Percentiles rank a stretch among this genome's conserved stretches.
Conservation (phyloP, 1,284 basidiomycete species). For the Trichosporon sp. region DNA sequence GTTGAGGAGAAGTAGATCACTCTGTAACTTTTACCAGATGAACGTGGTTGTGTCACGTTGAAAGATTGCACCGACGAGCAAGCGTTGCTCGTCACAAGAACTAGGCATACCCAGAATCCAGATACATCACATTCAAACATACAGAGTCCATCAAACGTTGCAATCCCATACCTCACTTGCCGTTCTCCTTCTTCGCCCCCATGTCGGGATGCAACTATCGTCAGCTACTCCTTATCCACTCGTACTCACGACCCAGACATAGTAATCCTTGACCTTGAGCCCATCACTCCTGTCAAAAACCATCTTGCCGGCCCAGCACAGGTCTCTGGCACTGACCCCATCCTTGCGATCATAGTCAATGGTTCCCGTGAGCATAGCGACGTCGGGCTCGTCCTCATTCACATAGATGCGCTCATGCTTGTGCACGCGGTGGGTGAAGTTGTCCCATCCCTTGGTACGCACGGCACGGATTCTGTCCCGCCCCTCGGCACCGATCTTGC, state of each 20-base stretch:
- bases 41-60: not conserved
- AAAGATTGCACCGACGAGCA: too few species aligned
- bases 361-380: not conserved
- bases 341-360: slow-evolving; percentile 23
- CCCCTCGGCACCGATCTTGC: slow-evolving; percentile 3
- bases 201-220: not conserved
- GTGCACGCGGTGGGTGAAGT: slow-evolving; percentile 2
- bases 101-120: too few species aligned
- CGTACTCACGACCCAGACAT: slow-evolving; percentile 22
- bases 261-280: slow-evolving; percentile 20
- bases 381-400: slow-evolving; percentile 9
- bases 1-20: not conserved
- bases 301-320: slow-evolving; percentile 14
- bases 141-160: not conserved
- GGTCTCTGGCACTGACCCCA: not conserved
- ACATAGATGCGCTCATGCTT: slow-evolving; percentile 14
- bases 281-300: not conserved
- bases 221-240: not conserved
- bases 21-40: not conserved
- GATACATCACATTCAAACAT: too few species aligned
- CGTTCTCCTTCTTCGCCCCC: not conserved
- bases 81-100: too few species aligned
- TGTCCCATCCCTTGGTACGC: not conserved
- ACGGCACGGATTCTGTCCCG: not conserved
- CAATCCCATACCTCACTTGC: not conserved